Evolutionary conservation across 768 basidiomycete species (phyloP).

Genomic region (Ramaria rubella): DNA sequence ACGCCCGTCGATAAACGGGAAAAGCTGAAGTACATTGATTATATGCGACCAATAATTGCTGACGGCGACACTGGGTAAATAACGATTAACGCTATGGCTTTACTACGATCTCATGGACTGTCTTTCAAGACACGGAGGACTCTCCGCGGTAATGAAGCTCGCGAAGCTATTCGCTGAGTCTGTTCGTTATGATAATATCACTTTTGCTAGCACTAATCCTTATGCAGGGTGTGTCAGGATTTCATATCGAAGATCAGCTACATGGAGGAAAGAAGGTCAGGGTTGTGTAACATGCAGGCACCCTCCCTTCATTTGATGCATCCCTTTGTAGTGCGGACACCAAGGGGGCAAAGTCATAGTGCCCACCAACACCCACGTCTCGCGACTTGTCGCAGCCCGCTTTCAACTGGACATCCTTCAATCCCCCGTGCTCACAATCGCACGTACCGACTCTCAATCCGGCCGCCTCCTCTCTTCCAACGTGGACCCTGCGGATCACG

Average conservation of each 20-base stretch:
- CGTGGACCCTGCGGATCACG: constrained; percentile 76
- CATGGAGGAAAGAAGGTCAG: constrained; percentile 87
- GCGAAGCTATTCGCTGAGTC: constrained; percentile 93
- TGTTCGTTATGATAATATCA: constrained; percentile 28
- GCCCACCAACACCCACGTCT: constrained; percentile 80
- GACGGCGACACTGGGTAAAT: constrained; percentile 89
- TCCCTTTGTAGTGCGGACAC: constrained; percentile 44
- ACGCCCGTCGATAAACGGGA: constrained; percentile 55
- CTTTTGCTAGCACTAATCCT: neutral
- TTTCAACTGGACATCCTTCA: constrained; percentile 90
- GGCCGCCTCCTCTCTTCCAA: constrained; percentile 79
- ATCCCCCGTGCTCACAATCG: constrained; percentile 82
- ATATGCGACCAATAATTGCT: constrained; percentile 87
- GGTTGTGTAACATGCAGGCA: neutral
- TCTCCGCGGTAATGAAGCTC: constrained; percentile 93
- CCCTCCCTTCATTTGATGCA: neutral
- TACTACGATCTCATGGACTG: neutral
- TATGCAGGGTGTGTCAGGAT: constrained; percentile 73
- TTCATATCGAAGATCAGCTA: constrained; percentile 91
- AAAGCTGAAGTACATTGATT: constrained; percentile 76
- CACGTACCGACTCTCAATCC: constrained; percentile 88
- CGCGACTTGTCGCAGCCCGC: constrained; percentile 76
- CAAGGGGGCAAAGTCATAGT: constrained; percentile 90
- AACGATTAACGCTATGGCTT: constrained; percentile 1
- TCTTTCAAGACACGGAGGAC: constrained; percentile 70